Base-by-base conservation (phyloP, 2,329 filamentous ascomycete genomes). In the Coccinonectria pachysandricola region DNA sequence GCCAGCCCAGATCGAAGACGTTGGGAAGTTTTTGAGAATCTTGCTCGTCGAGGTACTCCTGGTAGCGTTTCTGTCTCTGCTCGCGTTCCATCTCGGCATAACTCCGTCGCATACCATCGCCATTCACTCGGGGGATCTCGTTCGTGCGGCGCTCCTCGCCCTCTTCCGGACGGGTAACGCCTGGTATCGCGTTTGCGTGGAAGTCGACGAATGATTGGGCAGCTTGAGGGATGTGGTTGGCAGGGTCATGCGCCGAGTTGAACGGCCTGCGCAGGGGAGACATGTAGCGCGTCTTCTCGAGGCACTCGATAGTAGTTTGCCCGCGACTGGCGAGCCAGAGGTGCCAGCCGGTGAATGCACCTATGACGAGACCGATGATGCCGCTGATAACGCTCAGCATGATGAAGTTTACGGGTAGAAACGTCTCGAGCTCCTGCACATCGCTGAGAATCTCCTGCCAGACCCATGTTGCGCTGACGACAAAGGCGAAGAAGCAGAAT, bases 261-360 rank as follows among this genome's bases (percentile, higher is more conserved):
- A 82, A 75, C 48, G 88, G 69, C 24, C 71, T 71, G 30, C 79
- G 71, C 34, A 94, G 53, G 0, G 85, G 84, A 7, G 81, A 85
- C 6, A 94, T 69, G 56, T 98, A 98, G 29, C 91, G 73, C 2
- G 88, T 96, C 64, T 91, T 95, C 56, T 98, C 91, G 33, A 98
- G 62, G 45, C 81, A 93, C 54, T 98, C 91, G 32, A 98, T 95
- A 3, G 91, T 98, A 1, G 91, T 98, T 56, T 92, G 77, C 4
- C 84, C 85, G 14, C 71, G 70, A 28, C 71, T 60, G 2, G 84
- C 83, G 2, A 98, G 68, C 52, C 81, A 74, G 30, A 96, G 68
- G 62, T 98, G 91, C 87, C 91, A 98, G 2, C 62, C 70, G 1
- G 87, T 94, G 49, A 98, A 98, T 1, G 83, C 85, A 8, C 77